Evolutionary conservation across 768 basidiomycete genomes (phyloP).

Genomic region (Termitomyces sp.): DNA sequence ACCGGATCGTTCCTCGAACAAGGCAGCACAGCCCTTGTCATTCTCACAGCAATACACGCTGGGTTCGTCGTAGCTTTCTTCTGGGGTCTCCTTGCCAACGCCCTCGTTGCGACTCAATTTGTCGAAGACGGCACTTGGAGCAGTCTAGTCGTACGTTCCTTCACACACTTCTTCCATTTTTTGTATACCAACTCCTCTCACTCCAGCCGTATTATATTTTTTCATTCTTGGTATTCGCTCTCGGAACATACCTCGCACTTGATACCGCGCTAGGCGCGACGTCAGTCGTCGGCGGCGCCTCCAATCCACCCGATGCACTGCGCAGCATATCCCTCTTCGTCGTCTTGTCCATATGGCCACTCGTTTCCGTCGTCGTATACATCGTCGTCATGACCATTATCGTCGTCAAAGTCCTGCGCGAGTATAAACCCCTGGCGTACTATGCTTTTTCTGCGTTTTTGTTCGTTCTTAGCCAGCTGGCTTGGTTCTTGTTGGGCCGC

Average conservation of each 20-base stretch:
- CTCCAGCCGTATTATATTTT: constrained; percentile 64
- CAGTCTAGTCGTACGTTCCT: constrained; percentile 51
- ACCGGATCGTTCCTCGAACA: constrained; percentile 77
- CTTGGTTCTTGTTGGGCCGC: constrained; percentile 74
- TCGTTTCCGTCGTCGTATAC: constrained; percentile 48
- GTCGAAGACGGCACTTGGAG: constrained; percentile 87
- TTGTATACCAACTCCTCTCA: no score
- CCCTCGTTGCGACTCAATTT: constrained; percentile 77
- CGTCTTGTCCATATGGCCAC: constrained; percentile 73
- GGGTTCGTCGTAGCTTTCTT: constrained; percentile 73
- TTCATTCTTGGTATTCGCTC: constrained; percentile 53
- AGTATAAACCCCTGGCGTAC: constrained; percentile 74
- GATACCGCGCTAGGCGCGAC: constrained; percentile 75
- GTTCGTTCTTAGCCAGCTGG: constrained; percentile 78
- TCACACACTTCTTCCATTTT: no score
- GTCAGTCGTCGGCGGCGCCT: constrained; percentile 46
- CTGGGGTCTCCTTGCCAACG: constrained; percentile 75
- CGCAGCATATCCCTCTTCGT: constrained; percentile 75
- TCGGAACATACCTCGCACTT: constrained; percentile 78
- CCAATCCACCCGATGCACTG: constrained; percentile 49
- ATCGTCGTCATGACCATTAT: constrained; percentile 76
- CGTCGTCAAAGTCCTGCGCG: constrained; percentile 68
- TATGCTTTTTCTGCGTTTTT: constrained; percentile 69
- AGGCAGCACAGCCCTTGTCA: constrained; percentile 64
- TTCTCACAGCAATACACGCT: constrained; percentile 73